These are phyloP conservation scores for Fistulina hepatica DNA, from an alignment of 1,284 basidiomycete species.

Conservation along the genomic window DNA sequence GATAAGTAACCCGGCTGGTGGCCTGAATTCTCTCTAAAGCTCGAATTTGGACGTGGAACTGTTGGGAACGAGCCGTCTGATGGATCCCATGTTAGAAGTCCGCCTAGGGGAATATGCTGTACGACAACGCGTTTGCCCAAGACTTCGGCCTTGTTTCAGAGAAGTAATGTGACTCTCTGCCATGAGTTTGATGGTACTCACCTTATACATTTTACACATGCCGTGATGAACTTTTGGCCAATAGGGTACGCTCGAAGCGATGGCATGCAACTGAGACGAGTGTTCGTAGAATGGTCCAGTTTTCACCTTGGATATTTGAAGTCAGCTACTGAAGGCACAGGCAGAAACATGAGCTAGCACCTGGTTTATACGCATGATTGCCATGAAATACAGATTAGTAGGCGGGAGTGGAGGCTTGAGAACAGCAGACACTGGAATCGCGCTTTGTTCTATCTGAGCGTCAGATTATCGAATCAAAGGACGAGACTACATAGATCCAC, in stretches of 20 bases:
- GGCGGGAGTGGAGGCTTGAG: slow-evolving; percentile 42
- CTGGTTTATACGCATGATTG: slow-evolving; percentile 68
- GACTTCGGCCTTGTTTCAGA: slow-evolving; percentile 74
- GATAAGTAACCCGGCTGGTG: too few species aligned
- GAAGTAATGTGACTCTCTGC: not conserved
- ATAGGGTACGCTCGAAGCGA: slow-evolving; percentile 74
- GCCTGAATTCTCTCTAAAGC: too few species aligned
- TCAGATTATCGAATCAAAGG: not conserved
- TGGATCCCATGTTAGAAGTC: slow-evolving; percentile 57
- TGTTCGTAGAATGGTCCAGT: slow-evolving; percentile 91
- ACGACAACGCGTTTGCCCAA: slow-evolving; percentile 92
- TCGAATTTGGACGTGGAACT: too few species aligned
- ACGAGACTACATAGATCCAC: slow-evolving; percentile 25
- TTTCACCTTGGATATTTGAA: not conserved
- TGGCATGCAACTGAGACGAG: slow-evolving; percentile 82
- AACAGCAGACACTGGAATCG: slow-evolving; percentile 47
- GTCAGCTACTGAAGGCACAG: not conserved
- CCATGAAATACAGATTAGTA: slow-evolving; percentile 72
- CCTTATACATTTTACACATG: slow-evolving; percentile 92
- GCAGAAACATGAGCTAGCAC: slow-evolving; percentile 45
- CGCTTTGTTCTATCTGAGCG: slow-evolving; percentile 36
- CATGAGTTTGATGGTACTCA: slow-evolving; percentile 29
- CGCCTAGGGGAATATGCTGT: slow-evolving; percentile 87
- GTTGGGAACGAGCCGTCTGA: too few species aligned
- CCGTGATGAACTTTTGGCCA: slow-evolving; percentile 90